Base-by-base conservation (phyloP, 148 eudicot genomes). In the Dianthus caryophyllus region DNA sequence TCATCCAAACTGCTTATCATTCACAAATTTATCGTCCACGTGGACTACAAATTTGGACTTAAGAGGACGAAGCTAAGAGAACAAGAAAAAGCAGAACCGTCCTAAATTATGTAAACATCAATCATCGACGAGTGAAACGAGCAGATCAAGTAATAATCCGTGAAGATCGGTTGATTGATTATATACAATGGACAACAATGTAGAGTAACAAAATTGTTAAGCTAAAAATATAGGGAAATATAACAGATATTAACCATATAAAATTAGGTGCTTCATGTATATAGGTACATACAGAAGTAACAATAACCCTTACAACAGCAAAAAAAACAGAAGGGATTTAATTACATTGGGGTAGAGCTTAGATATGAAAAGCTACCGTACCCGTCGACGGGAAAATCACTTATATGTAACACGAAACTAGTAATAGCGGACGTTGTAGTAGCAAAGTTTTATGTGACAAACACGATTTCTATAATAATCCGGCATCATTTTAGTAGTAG, bases 231-330 rank as follows among this genome's bases (percentile, higher is more conserved):
- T 0, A 21, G 27, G 22, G 27, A 52, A 52, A 0, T 7, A 6
- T 21, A 52, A 8, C 56, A 52, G 56, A 21, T 52, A 18, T 52
- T 7, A 21, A n/a, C 54, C 18, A 52, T 41, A 41, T 21, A 52
- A 41, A 41, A 41, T 41, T 41, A 41, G 44, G 11, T 3, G 44
- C 44, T 41, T 41, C 44, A 41, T 41, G 44, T 9, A 70, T 31
- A 58, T 64, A 46, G 68, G 74, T 60, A 66, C 30, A 66, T 60
- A 66, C 30, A 66, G 39, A 41, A 24, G 44, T 41, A 70, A n/a
- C n/a, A n/a, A 71, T 62, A 71, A 75, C 86, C 89, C 89, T 76
- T 82, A 53, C 81, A 82, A 56, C 76, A 78, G n/a, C n/a, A n/a
- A n/a, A 82, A 83, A 83, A 85, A 69, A 46, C 36, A 73, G 77